A percentile compares a stretch with the other conserved stretches of the same genome.
Conservation (phyloP, 129 eudicot genomes). For the Erigeron canadensis region DNA sequence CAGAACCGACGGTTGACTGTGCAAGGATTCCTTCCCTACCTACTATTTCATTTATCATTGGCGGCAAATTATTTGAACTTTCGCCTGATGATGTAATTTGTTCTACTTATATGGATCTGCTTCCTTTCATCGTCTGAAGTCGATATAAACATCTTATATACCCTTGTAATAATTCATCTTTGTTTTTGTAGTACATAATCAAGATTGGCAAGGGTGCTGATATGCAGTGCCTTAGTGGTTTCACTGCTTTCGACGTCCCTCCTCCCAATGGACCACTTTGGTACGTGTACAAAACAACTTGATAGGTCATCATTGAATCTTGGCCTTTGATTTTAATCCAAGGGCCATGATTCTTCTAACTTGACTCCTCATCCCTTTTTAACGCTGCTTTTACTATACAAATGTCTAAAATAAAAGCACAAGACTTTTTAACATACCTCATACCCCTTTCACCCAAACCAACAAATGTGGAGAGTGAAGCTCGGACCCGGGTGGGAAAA, state of each 20-base stretch:
- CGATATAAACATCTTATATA: not conserved
- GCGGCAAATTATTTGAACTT: conserved; percentile 30
- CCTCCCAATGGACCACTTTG: conserved; percentile 53
- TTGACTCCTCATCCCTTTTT: too few species aligned
- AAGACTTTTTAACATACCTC: too few species aligned
- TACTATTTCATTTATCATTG: conserved; percentile 28
- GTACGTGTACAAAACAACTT: conserved; percentile 34
- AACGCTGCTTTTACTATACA: too few species aligned
- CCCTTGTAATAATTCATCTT: not conserved
- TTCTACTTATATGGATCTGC: not conserved
- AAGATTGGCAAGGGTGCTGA: conserved; percentile 39
- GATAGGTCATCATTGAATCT: too few species aligned
- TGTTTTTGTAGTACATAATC: conserved; percentile 38
- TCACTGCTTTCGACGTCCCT: conserved; percentile 43
- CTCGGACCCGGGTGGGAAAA: too few species aligned
- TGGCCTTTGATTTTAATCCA: too few species aligned
- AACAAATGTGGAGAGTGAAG: too few species aligned
- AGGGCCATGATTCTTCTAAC: too few species aligned
- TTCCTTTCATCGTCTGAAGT: not conserved
- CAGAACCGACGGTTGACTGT: conserved; percentile 25
- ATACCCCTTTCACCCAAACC: too few species aligned
- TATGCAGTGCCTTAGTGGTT: conserved; percentile 43
- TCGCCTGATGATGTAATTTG: conserved; percentile 28
- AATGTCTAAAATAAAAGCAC: too few species aligned
- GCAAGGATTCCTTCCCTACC: conserved; percentile 30